Evolutionary conservation across 1,284 basidiomycete species (phyloP).

Genomic region (Papiliotrema fonsecae): DNA sequence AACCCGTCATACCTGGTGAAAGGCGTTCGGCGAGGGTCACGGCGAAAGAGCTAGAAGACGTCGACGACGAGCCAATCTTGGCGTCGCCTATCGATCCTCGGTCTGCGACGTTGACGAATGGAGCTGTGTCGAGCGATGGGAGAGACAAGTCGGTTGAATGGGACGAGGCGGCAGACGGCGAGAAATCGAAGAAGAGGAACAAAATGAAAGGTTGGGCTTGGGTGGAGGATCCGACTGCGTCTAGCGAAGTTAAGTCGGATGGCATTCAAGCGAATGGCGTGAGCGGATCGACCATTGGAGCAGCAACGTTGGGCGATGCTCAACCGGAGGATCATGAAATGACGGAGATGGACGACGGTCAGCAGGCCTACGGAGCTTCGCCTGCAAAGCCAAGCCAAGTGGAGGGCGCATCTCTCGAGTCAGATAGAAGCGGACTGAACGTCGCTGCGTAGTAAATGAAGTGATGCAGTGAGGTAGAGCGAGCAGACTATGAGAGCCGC

Average conservation of each 20-base stretch:
- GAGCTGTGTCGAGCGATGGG: neutral
- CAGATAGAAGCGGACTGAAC: no score
- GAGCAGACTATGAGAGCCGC: no score
- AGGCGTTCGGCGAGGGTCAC: conserved; percentile 26
- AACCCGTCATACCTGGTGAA: conserved; percentile 37
- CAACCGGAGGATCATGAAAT: no score
- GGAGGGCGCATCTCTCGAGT: no score
- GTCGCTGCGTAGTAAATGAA: no score
- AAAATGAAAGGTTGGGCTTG: conserved; percentile 13
- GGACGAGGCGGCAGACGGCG: neutral
- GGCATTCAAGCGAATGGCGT: no score
- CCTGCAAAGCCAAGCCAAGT: no score
- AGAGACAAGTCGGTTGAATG: neutral
- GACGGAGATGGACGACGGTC: no score
- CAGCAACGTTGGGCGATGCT: neutral
- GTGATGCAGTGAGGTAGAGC: no score
- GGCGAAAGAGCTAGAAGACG: neutral
- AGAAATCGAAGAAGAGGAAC: neutral
- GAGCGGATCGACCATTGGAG: neutral
- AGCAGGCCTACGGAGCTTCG: no score
- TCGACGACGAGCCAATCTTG: neutral
- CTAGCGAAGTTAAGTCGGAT: no score
- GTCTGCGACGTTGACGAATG: neutral
- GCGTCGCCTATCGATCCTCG: neutral
- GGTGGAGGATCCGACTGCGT: conserved; percentile 8